A percentile compares a stretch with the other conserved stretches of the same genome.
Conservation (phyloP, 805 yeast species). For the Yarrowia sp. region DNA sequence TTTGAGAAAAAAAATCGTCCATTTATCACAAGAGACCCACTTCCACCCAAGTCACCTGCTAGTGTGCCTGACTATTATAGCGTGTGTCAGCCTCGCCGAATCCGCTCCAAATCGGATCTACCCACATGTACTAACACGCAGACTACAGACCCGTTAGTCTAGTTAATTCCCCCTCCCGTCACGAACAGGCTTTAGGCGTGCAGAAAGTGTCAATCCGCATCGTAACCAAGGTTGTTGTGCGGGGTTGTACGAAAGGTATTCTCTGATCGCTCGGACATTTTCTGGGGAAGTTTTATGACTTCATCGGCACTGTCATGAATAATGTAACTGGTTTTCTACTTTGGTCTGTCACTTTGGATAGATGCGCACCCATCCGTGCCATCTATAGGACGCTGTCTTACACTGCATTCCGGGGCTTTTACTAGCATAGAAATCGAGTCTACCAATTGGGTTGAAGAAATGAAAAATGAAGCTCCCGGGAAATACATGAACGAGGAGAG, state of each 20-base stretch:
- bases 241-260: background rate
- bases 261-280: background rate
- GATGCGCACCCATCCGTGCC: too few species aligned
- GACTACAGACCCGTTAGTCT: constrained; percentile 7
- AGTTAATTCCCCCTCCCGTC: constrained; percentile 1
- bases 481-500: background rate
- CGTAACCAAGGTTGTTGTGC: background rate
- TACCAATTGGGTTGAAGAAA: background rate
- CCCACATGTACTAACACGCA: background rate
- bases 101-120: background rate
- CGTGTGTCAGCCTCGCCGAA: background rate
- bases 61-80: background rate
- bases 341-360: background rate
- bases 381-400: background rate
- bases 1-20: background rate
- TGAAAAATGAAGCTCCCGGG: background rate
- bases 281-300: background rate
- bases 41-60: background rate
- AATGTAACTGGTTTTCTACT: background rate
- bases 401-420: background rate
- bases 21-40: background rate
- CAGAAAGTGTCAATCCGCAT: constrained; percentile 3
- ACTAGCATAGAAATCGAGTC: background rate
- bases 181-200: background rate
- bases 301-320: background rate